Conservation (phyloP, 2,329 filamentous ascomycete species). For the Penicillium occitanis region DNA sequence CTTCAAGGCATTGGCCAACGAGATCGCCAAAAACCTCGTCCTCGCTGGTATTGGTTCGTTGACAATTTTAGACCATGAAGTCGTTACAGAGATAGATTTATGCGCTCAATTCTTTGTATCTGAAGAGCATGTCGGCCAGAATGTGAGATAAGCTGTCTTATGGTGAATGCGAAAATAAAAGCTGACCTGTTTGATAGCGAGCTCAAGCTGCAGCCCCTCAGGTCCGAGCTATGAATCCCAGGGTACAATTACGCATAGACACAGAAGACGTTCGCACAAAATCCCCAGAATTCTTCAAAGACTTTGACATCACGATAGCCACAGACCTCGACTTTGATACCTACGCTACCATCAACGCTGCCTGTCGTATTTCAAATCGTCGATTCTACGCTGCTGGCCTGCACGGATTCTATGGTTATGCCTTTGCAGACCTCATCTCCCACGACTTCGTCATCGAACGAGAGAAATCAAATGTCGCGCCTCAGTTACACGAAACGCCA, state of each 20-base stretch:
- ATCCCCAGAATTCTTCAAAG: constrained; percentile 69
- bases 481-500: constrained; percentile 66
- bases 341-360: constrained; percentile 78
- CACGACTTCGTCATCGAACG: constrained; percentile 90
- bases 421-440: constrained; percentile 87
- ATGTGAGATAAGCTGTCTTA: constrained; percentile 47
- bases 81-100: constrained; percentile 75
- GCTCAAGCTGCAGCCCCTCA: constrained; percentile 76
- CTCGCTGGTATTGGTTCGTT: constrained; percentile 88
- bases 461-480: constrained; percentile 71
- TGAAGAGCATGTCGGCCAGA: constrained; percentile 71
- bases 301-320: constrained; percentile 83
- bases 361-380: constrained; percentile 72
- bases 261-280: constrained; percentile 66
- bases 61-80: constrained; percentile 78
- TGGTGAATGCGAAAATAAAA: background rate
- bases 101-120: constrained; percentile 81
- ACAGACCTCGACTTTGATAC: constrained; percentile 78
- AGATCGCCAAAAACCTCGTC: constrained; percentile 96
- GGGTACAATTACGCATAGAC: constrained; percentile 74
- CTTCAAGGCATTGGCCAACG: constrained; percentile 83
- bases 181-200: constrained; percentile 50
- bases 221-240: constrained; percentile 82
- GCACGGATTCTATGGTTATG: constrained; percentile 90
- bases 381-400: constrained; percentile 87